These are phyloP conservation scores for Daldinia bambusicola DNA, from an alignment of 495 filamentous ascomycete species.

Conservation along the genomic window DNA sequence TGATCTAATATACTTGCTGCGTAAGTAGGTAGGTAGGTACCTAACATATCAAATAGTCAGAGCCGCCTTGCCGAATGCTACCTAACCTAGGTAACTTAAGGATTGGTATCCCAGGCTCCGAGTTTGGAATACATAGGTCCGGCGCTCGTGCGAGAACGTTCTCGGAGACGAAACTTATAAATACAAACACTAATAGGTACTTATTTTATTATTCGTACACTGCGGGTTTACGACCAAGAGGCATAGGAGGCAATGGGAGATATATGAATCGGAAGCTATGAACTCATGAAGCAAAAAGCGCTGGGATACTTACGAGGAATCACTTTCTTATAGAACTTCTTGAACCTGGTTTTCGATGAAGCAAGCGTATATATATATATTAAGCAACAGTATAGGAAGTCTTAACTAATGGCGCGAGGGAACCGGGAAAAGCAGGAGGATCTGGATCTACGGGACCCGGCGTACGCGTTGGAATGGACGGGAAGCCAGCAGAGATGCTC, in stretches of 20 bases:
- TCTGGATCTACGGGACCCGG: constrained; percentile 12
- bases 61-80: neutral
- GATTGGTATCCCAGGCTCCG: neutral
- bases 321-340: neutral
- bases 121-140: neutral
- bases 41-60: constrained; percentile 1
- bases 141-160: neutral
- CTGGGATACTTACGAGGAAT: neutral
- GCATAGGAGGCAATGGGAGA: too few species aligned
- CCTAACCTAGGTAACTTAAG: neutral
- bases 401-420: neutral
- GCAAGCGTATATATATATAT: neutral
- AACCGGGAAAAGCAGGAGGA: neutral
- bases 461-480: constrained; percentile 37
- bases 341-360: neutral
- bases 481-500: neutral
- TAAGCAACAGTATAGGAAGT: neutral
- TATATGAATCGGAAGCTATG: neutral
- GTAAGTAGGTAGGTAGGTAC: too few species aligned
- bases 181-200: neutral
- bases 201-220: neutral
- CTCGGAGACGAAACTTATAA: neutral
- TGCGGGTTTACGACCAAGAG: neutral
- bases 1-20: neutral
- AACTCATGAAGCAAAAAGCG: neutral